phyloP scores from a whole-genome alignment of 768 basidiomycete genomes.

The Suillus lakei region DNA sequence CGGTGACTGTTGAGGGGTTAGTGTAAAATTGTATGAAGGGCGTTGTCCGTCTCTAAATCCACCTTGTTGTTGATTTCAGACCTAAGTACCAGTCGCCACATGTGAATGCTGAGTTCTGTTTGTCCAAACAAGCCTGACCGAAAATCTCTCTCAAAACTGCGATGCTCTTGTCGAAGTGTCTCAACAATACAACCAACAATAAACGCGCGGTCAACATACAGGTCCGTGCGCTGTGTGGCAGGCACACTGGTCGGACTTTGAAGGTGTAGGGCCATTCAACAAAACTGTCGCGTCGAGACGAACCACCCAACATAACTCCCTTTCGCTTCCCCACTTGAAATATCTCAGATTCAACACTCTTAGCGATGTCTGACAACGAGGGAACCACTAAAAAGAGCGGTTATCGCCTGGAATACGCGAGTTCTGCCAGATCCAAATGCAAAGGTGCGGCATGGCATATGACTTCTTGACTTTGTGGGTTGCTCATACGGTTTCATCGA shows the following conservation, averaged over 20 bases:
- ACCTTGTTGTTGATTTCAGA: not conserved
- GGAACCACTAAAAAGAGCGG: conserved; percentile 45
- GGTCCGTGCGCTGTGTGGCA: conserved; percentile 42
- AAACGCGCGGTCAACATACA: conserved; percentile 30
- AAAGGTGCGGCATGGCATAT: conserved; percentile 51
- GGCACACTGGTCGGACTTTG: conserved; percentile 39
- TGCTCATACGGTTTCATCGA: conserved; percentile 25
- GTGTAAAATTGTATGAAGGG: not conserved
- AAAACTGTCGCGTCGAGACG: conserved; percentile 45
- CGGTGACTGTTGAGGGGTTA: not conserved
- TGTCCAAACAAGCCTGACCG: conserved; percentile 9
- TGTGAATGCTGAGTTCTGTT: conserved; percentile 10
- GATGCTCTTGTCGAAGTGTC: conserved; percentile 9
- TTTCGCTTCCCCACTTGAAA: conserved; percentile 32
- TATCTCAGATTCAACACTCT: conserved; percentile 22
- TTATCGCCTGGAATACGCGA: conserved; percentile 82
- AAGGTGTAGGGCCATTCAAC: conserved; percentile 43
- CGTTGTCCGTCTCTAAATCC: not conserved
- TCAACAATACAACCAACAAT: conserved; percentile 18
- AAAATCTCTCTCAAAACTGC: conserved; percentile 6
- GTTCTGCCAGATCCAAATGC: conserved; percentile 72
- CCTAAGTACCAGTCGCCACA: not conserved
- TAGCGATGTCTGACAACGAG: conserved; percentile 40
- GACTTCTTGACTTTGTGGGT: conserved; percentile 27
- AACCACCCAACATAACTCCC: conserved; percentile 38